A percentile compares a stretch with the other conserved stretches of the same genome.
Evolutionary conservation across 2,329 filamentous ascomycete species (phyloP).

Genomic region (Cladobotryum mycophilum): DNA sequence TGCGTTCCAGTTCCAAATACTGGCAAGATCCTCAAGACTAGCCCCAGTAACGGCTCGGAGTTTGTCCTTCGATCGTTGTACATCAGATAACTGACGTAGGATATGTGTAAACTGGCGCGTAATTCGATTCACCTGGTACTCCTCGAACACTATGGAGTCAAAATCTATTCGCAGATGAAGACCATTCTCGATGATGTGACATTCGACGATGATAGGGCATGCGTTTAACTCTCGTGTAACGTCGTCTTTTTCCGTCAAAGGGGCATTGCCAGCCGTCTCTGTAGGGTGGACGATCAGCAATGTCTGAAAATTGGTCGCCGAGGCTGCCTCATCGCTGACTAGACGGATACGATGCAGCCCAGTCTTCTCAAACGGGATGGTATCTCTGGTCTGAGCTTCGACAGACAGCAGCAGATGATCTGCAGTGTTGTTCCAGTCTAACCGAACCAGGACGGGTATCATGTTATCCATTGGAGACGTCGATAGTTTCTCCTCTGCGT

Average conservation of each 20-base stretch:
- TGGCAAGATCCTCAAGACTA: constrained; percentile 5
- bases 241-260: too few relatives aligned
- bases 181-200: constrained; percentile 4
- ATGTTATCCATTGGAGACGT: too few relatives aligned
- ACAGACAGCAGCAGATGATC: constrained; percentile 12
- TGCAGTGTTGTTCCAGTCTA: neutral
- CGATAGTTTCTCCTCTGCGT: too few relatives aligned
- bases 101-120: constrained; percentile 8
- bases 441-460: too few relatives aligned
- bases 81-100: constrained; percentile 3
- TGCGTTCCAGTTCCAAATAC: constrained; percentile 1
- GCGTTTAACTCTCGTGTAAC: neutral
- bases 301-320: constrained; percentile 3
- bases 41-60: constrained; percentile 2
- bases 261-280: neutral
- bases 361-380: too few relatives aligned
- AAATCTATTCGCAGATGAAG: constrained; percentile 2
- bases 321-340: constrained; percentile 6
- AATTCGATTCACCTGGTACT: constrained; percentile 1
- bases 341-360: constrained; percentile 6
- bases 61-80: neutral
- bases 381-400: too few relatives aligned
- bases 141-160: neutral
- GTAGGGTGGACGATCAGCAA: constrained; percentile 8
- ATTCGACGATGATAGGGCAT: constrained; percentile 9